phyloP scores from a whole-genome alignment of 176 grass and related monocot species.

The Hsuehochloa calcarea region DNA sequence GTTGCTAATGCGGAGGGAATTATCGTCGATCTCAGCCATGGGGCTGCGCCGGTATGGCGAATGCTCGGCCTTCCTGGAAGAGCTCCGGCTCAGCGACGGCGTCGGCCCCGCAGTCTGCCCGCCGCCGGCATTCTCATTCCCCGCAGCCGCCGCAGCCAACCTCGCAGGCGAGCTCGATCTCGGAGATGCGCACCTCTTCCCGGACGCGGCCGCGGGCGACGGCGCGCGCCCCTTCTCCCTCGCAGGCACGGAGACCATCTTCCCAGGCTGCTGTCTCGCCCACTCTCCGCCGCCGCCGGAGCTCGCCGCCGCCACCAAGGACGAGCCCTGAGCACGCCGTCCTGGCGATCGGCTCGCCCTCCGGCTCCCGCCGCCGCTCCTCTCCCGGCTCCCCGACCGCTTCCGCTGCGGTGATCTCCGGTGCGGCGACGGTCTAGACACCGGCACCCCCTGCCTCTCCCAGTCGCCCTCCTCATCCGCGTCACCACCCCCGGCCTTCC shows the following conservation, averaged over 20 bases:
- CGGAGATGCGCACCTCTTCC: constrained; percentile 64
- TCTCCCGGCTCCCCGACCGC: constrained; percentile 72
- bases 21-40: constrained; percentile 84
- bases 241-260: constrained; percentile 88
- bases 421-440: constrained; percentile 63
- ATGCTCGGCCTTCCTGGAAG: constrained; percentile 72
- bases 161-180: constrained; percentile 67
- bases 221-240: constrained; percentile 56
- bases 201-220: constrained; percentile 34
- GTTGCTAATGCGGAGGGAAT: constrained; percentile 34
- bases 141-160: not conserved
- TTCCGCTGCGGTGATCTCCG: constrained; percentile 69
- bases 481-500: constrained; percentile 22
- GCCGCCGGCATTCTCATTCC: constrained; percentile 39
- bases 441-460: constrained; percentile 33
- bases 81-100: constrained; percentile 70
- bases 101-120: constrained; percentile 18
- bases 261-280: constrained; percentile 53
- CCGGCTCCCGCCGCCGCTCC: constrained; percentile 48
- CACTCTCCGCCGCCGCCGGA: constrained; percentile 14
- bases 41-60: constrained; percentile 75
- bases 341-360: constrained; percentile 78
- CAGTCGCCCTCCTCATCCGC: constrained; percentile 45
- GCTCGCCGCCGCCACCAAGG: not conserved
- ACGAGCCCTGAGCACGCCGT: constrained; percentile 36